Evolutionary conservation across 768 basidiomycete species (phyloP).

Genomic region (Podaxis mareebaensis): DNA sequence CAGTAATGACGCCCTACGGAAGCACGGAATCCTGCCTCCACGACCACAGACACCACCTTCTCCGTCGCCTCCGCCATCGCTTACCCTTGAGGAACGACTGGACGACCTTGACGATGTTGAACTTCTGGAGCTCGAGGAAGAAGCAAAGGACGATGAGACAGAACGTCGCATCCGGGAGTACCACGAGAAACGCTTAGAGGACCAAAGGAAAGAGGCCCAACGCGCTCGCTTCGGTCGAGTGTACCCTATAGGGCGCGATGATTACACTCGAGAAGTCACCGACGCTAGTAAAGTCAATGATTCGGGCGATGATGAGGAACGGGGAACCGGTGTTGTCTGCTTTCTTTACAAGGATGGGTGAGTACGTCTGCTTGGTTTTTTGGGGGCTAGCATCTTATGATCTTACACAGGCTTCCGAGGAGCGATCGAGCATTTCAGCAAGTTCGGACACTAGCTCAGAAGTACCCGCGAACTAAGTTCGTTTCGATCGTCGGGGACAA

Average conservation of each 20-base stretch:
- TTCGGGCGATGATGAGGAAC: constrained; percentile 61
- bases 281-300: constrained; percentile 81
- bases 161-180: constrained; percentile 72
- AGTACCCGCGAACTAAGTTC: constrained; percentile 91
- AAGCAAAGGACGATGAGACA: constrained; percentile 72
- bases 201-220: constrained; percentile 58
- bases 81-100: constrained; percentile 66
- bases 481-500: constrained; percentile 93
- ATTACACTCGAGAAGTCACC: constrained; percentile 94
- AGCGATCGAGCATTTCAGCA: constrained; percentile 77
- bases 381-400: neutral
- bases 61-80: constrained; percentile 81
- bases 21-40: constrained; percentile 88
- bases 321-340: constrained; percentile 91
- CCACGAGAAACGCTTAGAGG: constrained; percentile 60
- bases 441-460: constrained; percentile 69
- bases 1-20: constrained; percentile 93
- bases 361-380: constrained; percentile 27
- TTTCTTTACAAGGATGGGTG: constrained; percentile 96
- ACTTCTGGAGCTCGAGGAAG: constrained; percentile 69
- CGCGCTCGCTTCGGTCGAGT: constrained; percentile 79
- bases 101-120: constrained; percentile 63
- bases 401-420: constrained; percentile 61
- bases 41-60: constrained; percentile 61
- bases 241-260: constrained; percentile 87